Percentiles rank a stretch among this genome's conserved stretches.
These are phyloP conservation scores for Leucocoprinus leucothites DNA, from an alignment of 768 basidiomycete genomes.

Conservation along the genomic window DNA sequence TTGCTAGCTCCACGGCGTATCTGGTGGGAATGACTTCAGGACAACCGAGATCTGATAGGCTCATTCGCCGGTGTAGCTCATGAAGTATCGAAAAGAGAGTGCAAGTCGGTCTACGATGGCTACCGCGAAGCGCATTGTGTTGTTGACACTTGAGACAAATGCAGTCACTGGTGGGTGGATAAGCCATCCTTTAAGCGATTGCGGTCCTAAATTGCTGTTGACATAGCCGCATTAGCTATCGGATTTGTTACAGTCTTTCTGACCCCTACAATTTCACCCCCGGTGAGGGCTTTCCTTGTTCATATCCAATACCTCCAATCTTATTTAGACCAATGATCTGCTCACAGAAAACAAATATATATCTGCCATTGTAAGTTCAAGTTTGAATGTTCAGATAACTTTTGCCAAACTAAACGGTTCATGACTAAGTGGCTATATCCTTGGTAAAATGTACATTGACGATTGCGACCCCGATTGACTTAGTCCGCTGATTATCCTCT, in stretches of 20 bases:
- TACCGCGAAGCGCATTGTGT: not conserved
- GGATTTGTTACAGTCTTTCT: not conserved
- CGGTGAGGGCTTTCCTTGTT: not conserved
- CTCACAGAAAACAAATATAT: no score
- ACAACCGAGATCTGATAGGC: not conserved
- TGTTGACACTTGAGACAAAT: conserved; percentile 3
- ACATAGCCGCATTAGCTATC: conserved; percentile 5
- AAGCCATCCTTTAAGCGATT: no score
- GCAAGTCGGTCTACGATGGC: not conserved
- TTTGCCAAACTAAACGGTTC: not conserved
- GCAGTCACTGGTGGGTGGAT: not conserved
- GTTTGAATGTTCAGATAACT: not conserved
- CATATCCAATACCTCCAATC: no score
- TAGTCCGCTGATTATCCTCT: not conserved
- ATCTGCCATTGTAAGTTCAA: not conserved
- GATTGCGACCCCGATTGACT: no score
- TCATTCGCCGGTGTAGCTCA: not conserved
- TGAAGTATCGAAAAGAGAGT: not conserved
- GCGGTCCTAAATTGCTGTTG: no score
- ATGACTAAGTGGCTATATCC: not conserved
- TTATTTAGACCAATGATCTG: no score
- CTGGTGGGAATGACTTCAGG: not conserved
- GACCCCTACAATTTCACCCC: not conserved
- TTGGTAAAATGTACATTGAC: conserved; percentile 7
- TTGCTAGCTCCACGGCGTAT: conserved; percentile 2